A percentile compares a stretch with the other conserved stretches of the same genome.
phyloP scores from a whole-genome alignment of 2,329 filamentous ascomycete genomes.

The Fusarium fracticaudum region DNA sequence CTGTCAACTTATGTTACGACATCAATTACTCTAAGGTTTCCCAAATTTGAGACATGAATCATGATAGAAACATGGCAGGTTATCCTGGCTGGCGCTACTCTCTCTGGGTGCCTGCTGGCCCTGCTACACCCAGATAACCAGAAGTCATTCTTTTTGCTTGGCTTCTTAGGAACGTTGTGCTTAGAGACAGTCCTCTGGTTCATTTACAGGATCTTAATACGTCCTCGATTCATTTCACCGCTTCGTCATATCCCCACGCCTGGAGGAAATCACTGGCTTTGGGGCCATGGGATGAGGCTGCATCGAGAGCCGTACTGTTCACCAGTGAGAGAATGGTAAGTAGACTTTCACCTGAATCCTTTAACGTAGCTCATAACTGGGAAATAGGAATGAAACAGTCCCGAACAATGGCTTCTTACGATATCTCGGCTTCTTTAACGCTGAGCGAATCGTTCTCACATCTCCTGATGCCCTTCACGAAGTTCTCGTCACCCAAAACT shows the following conservation, averaged over 20 bases:
- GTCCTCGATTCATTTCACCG: slow-evolving; percentile 60
- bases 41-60: background rate
- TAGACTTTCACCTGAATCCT: background rate
- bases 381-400: slow-evolving; percentile 64
- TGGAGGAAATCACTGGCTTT: slow-evolving; percentile 53
- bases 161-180: background rate
- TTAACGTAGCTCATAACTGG: background rate
- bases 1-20: rapidly evolving
- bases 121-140: background rate
- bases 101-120: background rate
- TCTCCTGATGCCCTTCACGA: slow-evolving; percentile 73
- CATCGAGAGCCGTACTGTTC: slow-evolving; percentile 50
- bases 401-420: slow-evolving; percentile 75
- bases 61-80: background rate
- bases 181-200: slow-evolving; percentile 43
- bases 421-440: slow-evolving; percentile 69
- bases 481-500: slow-evolving; percentile 72
- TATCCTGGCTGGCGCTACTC: background rate
- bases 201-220: slow-evolving; percentile 56
- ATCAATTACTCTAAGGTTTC: background rate
- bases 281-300: slow-evolving; percentile 58
- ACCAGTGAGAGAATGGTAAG: slow-evolving; percentile 60
- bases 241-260: slow-evolving; percentile 59
- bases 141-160: background rate
- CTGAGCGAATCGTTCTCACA: slow-evolving; percentile 68